Evolutionary conservation across 2,329 filamentous ascomycete genomes (phyloP).

Genomic region (Scytalidium sp.): DNA sequence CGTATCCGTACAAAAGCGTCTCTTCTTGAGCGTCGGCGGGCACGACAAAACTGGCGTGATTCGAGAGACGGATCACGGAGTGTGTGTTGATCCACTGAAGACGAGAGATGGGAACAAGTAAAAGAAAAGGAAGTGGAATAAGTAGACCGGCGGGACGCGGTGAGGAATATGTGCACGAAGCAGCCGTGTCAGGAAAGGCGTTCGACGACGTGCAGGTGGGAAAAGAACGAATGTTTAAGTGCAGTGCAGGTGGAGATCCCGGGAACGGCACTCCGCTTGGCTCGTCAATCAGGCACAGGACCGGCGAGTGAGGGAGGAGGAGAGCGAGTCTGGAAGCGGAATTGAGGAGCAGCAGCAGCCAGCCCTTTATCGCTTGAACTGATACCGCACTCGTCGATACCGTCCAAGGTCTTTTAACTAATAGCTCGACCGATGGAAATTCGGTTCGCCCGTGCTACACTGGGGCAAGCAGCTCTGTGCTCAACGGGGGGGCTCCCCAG

Average conservation of each 20-base stretch:
- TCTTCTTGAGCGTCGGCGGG: no score
- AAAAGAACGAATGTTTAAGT: not conserved
- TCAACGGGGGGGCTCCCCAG: not conserved
- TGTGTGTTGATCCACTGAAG: no score
- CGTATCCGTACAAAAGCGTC: not conserved
- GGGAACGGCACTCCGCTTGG: not conserved
- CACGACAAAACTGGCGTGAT: no score
- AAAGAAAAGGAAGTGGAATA: not conserved
- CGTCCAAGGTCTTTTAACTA: no score
- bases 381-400: no score
- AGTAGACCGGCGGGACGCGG: not conserved
- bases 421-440: not conserved
- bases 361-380: not conserved
- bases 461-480: not conserved
- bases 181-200: not conserved
- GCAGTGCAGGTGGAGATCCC: not conserved
- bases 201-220: no score
- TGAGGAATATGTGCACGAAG: not conserved
- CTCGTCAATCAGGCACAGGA: not conserved
- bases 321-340: not conserved
- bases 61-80: not conserved
- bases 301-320: no score
- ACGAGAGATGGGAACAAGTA: not conserved
- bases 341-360: no score
- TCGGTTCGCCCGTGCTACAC: not conserved